Percentiles rank a stretch among this genome's conserved stretches.
Conservation (phyloP, 768 basidiomycete genomes). For the Termitomyces sp. region DNA sequence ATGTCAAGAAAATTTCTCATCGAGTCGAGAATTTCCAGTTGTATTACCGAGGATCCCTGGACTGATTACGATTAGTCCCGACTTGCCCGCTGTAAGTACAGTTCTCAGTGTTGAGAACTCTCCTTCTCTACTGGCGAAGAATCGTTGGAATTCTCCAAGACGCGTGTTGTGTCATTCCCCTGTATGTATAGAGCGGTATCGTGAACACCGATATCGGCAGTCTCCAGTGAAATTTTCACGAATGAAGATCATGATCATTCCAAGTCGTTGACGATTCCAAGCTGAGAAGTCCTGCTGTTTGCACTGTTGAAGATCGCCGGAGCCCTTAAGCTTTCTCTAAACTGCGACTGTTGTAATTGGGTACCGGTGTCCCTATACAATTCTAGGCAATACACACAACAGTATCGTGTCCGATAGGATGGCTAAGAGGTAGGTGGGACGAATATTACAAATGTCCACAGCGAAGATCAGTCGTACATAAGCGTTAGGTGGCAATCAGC, state of each 20-base stretch:
- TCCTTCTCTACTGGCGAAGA: neutral
- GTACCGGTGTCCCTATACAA: neutral
- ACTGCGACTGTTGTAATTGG: neutral
- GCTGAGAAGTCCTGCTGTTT: neutral
- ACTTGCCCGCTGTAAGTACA: too few species aligned
- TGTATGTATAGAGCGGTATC: neutral
- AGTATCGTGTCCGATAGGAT: neutral
- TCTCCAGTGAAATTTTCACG: too few species aligned
- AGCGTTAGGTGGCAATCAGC: neutral
- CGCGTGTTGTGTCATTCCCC: neutral
- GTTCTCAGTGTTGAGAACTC: too few species aligned
- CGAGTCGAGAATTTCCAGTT: neutral
- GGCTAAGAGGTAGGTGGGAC: neutral
- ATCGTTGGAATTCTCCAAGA: neutral
- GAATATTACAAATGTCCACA: neutral
- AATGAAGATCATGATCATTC: too few species aligned
- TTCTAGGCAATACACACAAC: neutral
- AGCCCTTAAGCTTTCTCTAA: neutral
- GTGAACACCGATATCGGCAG: neutral
- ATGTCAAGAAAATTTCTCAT: neutral
- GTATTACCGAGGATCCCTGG: neutral
- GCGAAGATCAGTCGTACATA: neutral
- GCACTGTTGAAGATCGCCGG: neutral
- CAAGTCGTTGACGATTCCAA: neutral
- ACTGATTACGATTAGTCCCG: too few species aligned